Evolutionary conservation across 2,329 filamentous ascomycete species (phyloP).

Genomic region (Colletotrichum caudatum): DNA sequence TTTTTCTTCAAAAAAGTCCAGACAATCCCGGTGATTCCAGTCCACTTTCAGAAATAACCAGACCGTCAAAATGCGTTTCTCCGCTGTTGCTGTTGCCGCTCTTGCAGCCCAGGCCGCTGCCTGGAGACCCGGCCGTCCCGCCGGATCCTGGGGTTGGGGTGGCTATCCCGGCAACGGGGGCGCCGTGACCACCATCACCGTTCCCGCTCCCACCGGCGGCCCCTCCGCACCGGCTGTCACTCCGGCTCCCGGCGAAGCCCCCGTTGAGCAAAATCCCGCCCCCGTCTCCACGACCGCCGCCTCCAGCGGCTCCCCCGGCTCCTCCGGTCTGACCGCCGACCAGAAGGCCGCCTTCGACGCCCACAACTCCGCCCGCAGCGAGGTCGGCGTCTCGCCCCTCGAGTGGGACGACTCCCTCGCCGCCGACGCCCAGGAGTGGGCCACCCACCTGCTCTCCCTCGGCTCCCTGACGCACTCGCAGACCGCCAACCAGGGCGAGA

Average conservation of each 20-base stretch:
- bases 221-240: slow-evolving; percentile 26
- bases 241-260: slow-evolving; percentile 44
- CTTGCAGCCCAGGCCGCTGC: slow-evolving; percentile 39
- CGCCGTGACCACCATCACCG: slow-evolving; percentile 15
- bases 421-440: slow-evolving; percentile 45
- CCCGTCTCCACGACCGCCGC: slow-evolving; percentile 23
- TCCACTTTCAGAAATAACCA: neutral
- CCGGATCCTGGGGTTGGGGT: slow-evolving; percentile 32
- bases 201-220: slow-evolving; percentile 13
- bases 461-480: slow-evolving; percentile 40
- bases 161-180: slow-evolving; percentile 2
- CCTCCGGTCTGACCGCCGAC: slow-evolving; percentile 39
- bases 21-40: slow-evolving; percentile 36
- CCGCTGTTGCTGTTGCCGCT: slow-evolving; percentile 34
- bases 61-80: slow-evolving; percentile 40
- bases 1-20: neutral
- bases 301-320: slow-evolving; percentile 32
- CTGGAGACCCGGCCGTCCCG: slow-evolving; percentile 15
- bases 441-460: slow-evolving; percentile 33
- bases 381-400: slow-evolving; percentile 36
- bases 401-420: slow-evolving; percentile 48
- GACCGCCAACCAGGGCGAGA: slow-evolving; percentile 36
- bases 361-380: slow-evolving; percentile 39
- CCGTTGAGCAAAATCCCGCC: slow-evolving; percentile 30
- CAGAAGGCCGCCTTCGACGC: slow-evolving; percentile 39